phyloP scores from a whole-genome alignment of 140 eudicot species.

The Ambrosia hybrid region DNA sequence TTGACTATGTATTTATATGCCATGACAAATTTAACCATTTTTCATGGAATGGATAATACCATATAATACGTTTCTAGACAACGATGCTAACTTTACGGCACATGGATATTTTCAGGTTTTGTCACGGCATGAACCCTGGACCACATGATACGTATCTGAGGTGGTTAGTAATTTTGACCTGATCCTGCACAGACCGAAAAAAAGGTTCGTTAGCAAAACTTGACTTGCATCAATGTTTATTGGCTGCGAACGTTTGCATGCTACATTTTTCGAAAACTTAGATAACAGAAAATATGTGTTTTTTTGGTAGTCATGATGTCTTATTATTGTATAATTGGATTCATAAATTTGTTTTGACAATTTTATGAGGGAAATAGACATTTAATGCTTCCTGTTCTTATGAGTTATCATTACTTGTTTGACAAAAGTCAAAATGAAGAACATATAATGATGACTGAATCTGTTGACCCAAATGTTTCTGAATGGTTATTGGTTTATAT shows the following conservation, averaged over 20 bases:
- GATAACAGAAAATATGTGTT: not conserved
- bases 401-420: slow-evolving; percentile 11
- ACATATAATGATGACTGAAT: slow-evolving; percentile 2
- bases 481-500: not conserved
- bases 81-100: not conserved
- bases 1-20: not conserved
- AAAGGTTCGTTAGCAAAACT: not conserved
- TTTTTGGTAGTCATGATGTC: not conserved
- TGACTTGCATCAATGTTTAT: slow-evolving; percentile 10
- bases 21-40: slow-evolving; percentile 14
- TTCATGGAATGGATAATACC: not conserved
- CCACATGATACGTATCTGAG: not conserved
- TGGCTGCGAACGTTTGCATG: not conserved
- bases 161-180: not conserved
- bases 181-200: slow-evolving; percentile 16
- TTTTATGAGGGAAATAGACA: slow-evolving; percentile 11
- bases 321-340: slow-evolving; percentile 21
- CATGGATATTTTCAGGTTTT: slow-evolving; percentile 16
- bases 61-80: not conserved
- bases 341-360: slow-evolving; percentile 7
- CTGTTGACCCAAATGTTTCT: not conserved
- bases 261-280: slow-evolving; percentile 5
- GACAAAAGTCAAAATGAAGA: slow-evolving; percentile 10
- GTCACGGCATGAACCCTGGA: not conserved
- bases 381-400: not conserved